Evolutionary conservation across 148 eudicot genomes (phyloP).

Genomic region (Beta vulgaris): DNA sequence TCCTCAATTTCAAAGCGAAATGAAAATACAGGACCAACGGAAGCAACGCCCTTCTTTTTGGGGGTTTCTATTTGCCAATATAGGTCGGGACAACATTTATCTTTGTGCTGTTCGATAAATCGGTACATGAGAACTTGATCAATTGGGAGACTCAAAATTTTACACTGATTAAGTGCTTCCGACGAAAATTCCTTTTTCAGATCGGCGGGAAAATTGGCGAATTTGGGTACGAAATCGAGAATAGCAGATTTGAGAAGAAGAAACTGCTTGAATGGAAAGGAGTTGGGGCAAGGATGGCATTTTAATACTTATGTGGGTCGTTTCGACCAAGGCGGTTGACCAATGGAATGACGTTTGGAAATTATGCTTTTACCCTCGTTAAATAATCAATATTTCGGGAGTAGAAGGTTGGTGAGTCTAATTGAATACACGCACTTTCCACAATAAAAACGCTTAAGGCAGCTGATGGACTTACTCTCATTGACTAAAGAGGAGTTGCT

Average conservation of each 20-base stretch:
- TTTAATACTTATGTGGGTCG: background rate
- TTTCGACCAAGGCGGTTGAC: background rate
- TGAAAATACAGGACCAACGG: background rate
- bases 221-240: background rate
- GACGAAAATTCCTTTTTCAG: background rate
- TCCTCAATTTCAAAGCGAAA: background rate
- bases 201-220: background rate
- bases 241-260: background rate
- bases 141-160: background rate
- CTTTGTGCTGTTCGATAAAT: background rate
- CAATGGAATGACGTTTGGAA: background rate
- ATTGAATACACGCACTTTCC: background rate
- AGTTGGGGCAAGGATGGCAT: background rate
- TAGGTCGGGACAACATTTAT: background rate
- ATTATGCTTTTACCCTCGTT: background rate
- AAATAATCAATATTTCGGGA: background rate
- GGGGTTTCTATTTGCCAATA: background rate
- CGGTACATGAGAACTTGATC: background rate
- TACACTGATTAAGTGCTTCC: background rate
- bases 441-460: background rate
- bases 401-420: background rate
- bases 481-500: background rate
- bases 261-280: background rate
- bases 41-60: background rate
- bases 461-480: background rate